These are phyloP conservation scores for Psilocybe tampanensis DNA, from an alignment of 768 basidiomycete species.

Conservation along the genomic window DNA sequence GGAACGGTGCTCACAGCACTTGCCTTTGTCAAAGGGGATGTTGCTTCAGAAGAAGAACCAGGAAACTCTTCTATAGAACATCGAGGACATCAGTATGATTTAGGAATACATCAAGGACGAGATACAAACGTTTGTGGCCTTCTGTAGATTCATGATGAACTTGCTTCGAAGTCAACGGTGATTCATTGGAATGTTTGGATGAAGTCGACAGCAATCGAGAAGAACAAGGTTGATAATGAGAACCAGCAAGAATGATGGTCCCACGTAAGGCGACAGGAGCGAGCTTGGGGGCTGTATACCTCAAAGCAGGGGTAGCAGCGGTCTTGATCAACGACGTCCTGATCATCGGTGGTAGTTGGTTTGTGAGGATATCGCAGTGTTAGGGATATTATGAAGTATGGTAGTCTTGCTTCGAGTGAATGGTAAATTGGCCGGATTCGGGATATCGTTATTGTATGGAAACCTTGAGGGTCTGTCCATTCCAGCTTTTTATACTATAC, in stretches of 20 bases:
- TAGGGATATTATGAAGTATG: too few relatives aligned
- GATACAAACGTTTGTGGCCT: slow-evolving; percentile 19
- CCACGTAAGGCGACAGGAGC: not conserved
- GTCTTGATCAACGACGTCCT: slow-evolving; percentile 18
- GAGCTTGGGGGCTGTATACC: slow-evolving; percentile 1
- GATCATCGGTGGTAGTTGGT: slow-evolving; percentile 7
- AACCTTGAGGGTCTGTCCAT: too few relatives aligned
- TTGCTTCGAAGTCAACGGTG: slow-evolving; percentile 13
- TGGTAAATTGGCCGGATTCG: too few relatives aligned
- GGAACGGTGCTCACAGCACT: slow-evolving; percentile 58
- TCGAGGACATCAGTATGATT: not conserved
- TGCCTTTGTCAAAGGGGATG: slow-evolving; percentile 36
- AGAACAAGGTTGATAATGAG: not conserved
- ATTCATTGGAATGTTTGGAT: slow-evolving; percentile 3
- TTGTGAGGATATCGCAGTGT: too few relatives aligned
- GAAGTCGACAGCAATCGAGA: slow-evolving; percentile 12
- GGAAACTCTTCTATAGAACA: slow-evolving; percentile 14
- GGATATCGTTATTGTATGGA: too few relatives aligned
- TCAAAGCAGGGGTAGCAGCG: slow-evolving; percentile 7
- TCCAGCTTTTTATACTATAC: slow-evolving; percentile 11
- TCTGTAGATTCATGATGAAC: slow-evolving; percentile 18
- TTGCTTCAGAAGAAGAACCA: slow-evolving; percentile 15
- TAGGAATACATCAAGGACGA: too few relatives aligned
- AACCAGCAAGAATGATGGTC: not conserved
- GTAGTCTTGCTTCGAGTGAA: too few relatives aligned